phyloP scores from a whole-genome alignment of 2,329 filamentous ascomycete species.

The Neodidymelliopsis sp. region DNA sequence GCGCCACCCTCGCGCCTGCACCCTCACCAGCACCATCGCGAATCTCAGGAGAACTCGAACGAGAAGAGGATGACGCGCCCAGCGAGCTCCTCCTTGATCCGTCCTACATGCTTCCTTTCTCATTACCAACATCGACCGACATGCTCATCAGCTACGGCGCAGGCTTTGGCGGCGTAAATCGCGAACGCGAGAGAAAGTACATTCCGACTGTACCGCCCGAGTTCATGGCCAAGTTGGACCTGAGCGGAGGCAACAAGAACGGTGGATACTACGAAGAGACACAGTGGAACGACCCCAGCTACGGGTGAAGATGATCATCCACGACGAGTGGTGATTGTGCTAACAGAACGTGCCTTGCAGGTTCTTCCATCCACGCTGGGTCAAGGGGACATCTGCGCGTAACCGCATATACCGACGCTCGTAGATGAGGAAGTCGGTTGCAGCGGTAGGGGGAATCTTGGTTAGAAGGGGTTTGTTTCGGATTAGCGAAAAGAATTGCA shows the following conservation, averaged over 20 bases:
- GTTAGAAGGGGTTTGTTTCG: too few relatives aligned
- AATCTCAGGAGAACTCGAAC: conserved; percentile 56
- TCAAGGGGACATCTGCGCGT: background rate
- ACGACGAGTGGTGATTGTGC: background rate
- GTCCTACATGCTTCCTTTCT: conserved; percentile 91
- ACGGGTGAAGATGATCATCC: conserved; percentile 34
- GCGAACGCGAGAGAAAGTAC: conserved; percentile 91
- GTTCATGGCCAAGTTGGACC: conserved; percentile 86
- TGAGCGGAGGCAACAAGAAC: conserved; percentile 50
- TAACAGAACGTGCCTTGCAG: conserved; percentile 3
- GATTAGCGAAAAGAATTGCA: too few relatives aligned
- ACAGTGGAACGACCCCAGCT: conserved; percentile 45
- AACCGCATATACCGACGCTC: too few relatives aligned
- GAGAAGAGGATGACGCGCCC: conserved; percentile 73
- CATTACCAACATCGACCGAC: conserved; percentile 93
- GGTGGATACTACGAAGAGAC: conserved; percentile 38
- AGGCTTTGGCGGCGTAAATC: conserved; percentile 90
- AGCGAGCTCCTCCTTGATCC: conserved; percentile 85
- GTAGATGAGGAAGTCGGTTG: too few relatives aligned
- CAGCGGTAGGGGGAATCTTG: too few relatives aligned
- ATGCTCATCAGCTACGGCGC: conserved; percentile 97
- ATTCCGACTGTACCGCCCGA: conserved; percentile 94
- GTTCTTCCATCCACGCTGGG: conserved; percentile 8
- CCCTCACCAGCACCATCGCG: conserved; percentile 43
- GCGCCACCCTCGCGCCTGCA: conserved; percentile 29